Conservation (phyloP, 2,329 filamentous ascomycete species). For the Colletotrichum karsti region DNA sequence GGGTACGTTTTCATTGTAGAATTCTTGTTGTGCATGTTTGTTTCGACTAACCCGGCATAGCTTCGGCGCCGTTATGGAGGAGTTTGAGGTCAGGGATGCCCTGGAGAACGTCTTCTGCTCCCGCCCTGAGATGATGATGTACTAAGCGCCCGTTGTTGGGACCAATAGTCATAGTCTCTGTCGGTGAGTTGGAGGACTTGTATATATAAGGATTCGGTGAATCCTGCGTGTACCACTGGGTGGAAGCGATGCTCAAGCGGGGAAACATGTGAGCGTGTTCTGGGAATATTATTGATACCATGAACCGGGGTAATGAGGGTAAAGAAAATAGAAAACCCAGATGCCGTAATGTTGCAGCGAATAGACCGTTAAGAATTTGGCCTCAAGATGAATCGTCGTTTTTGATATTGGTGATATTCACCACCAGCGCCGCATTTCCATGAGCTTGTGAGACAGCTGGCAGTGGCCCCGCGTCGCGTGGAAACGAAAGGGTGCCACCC, state of each 20-base stretch:
- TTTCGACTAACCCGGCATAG: conserved; percentile 41
- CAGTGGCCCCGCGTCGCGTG: conserved; percentile 12
- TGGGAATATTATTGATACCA: conserved; percentile 19
- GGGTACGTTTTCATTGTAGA: conserved; percentile 71
- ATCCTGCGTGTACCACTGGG: neutral
- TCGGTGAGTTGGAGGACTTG: neutral
- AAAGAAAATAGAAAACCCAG: neutral
- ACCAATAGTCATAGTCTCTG: neutral
- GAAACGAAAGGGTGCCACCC: conserved; percentile 15
- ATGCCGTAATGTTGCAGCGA: neutral
- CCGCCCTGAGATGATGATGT: conserved; percentile 25
- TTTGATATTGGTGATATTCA: neutral
- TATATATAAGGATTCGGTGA: neutral
- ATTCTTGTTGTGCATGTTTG: neutral
- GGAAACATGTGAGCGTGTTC: conserved; percentile 4
- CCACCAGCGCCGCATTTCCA: neutral
- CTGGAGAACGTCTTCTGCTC: conserved; percentile 73
- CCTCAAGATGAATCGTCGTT: too few species aligned
- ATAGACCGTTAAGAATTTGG: neutral
- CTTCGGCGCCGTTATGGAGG: conserved; percentile 71
- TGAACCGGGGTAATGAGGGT: neutral
- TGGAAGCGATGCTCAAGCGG: neutral
- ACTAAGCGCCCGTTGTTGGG: neutral
- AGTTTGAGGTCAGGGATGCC: conserved; percentile 79
- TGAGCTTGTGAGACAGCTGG: neutral